Base-by-base conservation (phyloP, 129 eudicot species). In the Dittrichia graveolens region DNA sequence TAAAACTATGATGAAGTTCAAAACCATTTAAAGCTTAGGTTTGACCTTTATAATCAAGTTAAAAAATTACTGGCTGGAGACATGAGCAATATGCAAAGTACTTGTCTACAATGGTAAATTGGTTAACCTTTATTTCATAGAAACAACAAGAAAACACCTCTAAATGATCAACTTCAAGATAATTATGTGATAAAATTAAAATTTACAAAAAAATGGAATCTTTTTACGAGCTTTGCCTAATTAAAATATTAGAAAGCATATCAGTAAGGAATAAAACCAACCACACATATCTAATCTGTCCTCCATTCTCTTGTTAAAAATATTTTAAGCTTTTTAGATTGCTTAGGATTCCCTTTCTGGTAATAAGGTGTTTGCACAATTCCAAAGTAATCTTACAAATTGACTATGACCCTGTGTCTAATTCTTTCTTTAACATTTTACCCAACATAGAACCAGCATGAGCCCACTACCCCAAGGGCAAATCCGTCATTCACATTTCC, bases 281-380 rank as follows among this genome's bases (percentile, higher is more conserved):
- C 61, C 52, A 73, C 60, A n/a, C 47, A 46, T 19, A 61, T 60
- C 69, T 48, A 47, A 73, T 46, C 47, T 47, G 70, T 61, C 18
- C 40, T 46, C 35, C 38, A 77, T 48, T 69, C 10, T 39, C 62
- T 50, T 68, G 48, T 47, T 34, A 56, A 49, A 78, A 61, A 10
- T n/a, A 14, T n/a, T 53, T 10, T 11, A 42, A 76, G 57, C 15
- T 40, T 53, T 19, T 14, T 37, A 52, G 72, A 61, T 69, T 70
- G 82, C 82, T 78, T 78, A 61, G 82, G 82, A 78, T 78, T 70
- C 82, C 77, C 62, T 61, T 70, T 71, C 37, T 61, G 64, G 58
- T 71, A 12, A 55, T 71, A 12, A 55, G 14, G 69, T 65, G 71
- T 35, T 71, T 79, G 74, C 74, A 73, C 79, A 61, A 46, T 57